phyloP scores from a whole-genome alignment of 306 rosid genomes.

The Sesbania bispinosa region DNA sequence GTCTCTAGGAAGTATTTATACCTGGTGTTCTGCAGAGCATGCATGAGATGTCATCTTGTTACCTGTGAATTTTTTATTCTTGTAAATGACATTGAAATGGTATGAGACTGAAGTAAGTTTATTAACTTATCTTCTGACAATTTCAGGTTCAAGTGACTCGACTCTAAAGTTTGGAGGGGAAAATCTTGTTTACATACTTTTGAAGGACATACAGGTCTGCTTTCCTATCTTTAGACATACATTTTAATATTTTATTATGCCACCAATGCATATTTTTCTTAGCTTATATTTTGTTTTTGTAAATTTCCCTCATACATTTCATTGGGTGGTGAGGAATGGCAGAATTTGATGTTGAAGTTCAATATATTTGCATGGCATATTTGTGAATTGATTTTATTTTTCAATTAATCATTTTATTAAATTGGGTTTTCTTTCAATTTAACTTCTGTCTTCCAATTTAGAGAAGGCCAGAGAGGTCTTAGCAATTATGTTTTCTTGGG shows the following conservation, averaged over 20 bases:
- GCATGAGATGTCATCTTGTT: neutral
- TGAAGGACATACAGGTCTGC: slow-evolving; percentile 82
- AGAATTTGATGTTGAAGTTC: slow-evolving; percentile 7
- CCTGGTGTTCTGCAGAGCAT: neutral
- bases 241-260: neutral
- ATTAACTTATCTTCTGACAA: slow-evolving; percentile 16
- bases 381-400: slow-evolving; percentile 23
- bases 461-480: neutral
- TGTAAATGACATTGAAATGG: neutral
- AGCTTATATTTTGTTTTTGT: neutral
- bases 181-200: slow-evolving; percentile 71
- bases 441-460: neutral
- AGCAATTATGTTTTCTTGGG: neutral
- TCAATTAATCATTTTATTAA: neutral
- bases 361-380: neutral
- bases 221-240: slow-evolving; percentile 13
- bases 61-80: neutral
- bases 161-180: slow-evolving; percentile 89
- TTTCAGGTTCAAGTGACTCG: slow-evolving; percentile 82
- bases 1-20: neutral
- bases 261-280: neutral
- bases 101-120: slow-evolving; percentile 18
- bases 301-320: slow-evolving; percentile 1
- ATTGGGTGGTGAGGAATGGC: slow-evolving; percentile 1
- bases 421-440: slow-evolving; percentile 9